Evolutionary conservation across 2,329 filamentous ascomycete species (phyloP).

Genomic region (Trichothecium roseum): DNA sequence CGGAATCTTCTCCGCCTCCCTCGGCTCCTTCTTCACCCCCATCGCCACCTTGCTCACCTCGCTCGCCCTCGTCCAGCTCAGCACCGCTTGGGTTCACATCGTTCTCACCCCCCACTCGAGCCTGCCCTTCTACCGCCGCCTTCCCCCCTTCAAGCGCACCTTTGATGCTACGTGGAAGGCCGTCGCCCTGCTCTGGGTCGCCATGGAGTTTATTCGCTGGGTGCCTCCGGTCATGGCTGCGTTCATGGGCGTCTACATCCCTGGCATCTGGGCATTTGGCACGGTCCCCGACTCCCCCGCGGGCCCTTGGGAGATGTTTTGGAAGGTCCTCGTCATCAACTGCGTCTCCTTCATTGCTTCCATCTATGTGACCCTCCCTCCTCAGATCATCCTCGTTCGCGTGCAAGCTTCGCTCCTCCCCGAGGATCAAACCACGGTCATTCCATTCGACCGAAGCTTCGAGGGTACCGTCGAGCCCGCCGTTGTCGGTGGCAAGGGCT

Average conservation of each 20-base stretch:
- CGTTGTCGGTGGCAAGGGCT: slow-evolving; percentile 62
- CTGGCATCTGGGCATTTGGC: slow-evolving; percentile 16
- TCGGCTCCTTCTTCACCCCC: slow-evolving; percentile 33
- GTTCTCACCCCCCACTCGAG: slow-evolving; percentile 63
- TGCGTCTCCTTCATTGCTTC: slow-evolving; percentile 38
- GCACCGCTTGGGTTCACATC: slow-evolving; percentile 75
- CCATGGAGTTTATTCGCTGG: slow-evolving; percentile 37
- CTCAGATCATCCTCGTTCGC: slow-evolving; percentile 66
- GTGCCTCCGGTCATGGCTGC: slow-evolving; percentile 32
- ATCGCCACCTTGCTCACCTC: slow-evolving; percentile 41
- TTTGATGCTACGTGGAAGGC: slow-evolving; percentile 62
- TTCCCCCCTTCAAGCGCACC: slow-evolving; percentile 53
- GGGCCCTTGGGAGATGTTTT: slow-evolving; percentile 12
- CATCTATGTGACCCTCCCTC: slow-evolving; percentile 61
- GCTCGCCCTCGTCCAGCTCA: slow-evolving; percentile 55
- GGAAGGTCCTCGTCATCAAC: slow-evolving; percentile 36
- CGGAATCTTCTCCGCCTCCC: slow-evolving; percentile 30
- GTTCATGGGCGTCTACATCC: slow-evolving; percentile 31
- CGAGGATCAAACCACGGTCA: slow-evolving; percentile 70
- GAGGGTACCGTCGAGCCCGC: slow-evolving; percentile 66
- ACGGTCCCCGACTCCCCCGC: slow-evolving; percentile 24
- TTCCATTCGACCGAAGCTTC: slow-evolving; percentile 85
- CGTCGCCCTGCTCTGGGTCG: slow-evolving; percentile 50
- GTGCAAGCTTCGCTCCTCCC: slow-evolving; percentile 81
- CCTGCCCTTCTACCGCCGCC: slow-evolving; percentile 56